Evolutionary conservation across 192 early-diverging fungal genomes (phyloP), one percentile per base, ranked within the genome.

Genomic region (Glomus cerebriforme): DNA sequence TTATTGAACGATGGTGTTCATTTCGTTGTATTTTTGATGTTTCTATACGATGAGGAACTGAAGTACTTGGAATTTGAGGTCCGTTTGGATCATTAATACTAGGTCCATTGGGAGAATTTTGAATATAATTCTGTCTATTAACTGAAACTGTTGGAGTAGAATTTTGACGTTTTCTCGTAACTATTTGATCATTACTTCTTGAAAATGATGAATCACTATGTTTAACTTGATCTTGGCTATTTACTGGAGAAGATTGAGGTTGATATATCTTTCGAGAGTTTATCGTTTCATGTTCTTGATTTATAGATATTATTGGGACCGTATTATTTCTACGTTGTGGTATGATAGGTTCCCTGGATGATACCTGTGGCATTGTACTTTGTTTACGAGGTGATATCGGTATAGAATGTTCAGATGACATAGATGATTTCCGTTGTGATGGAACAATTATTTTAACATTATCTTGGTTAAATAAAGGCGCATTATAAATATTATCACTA

Each of bases 241-340:
- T 54, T 5, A 54, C 19, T 12, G 17, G 19, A 54, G 49, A 19
- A 4, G 19, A 17, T 54, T 19, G 49, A 5, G 49, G 17, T n/a
- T n/a, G n/a, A 54, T 6, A 6, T 22, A 22, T 1, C 1, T 54
- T 54, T 54, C 3, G 17, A 15, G 47, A 39, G 5, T 15, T 22
- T 54, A 54, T 2, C 47, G 17, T 19, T 54, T 54, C 15, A 22
- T 54, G 17, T 54, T 54, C 49, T 19, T 54, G 4, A 22, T 17
- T 54, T 54, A 54, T 54, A 54, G 17, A 19, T 54, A 54, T 19
- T 54, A 54, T 54, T 65, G 63, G 63, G 10, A 32, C 31, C 27
- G 63, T 22, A 65, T 65, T 65, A 31, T 65, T 26, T 31, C 63
- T 26, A 65, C 63, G 63, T 62, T 22, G 60, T 65, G 27, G 27